phyloP scores from a whole-genome alignment of 2,329 filamentous ascomycete species.

The Aspergillus unguis region DNA sequence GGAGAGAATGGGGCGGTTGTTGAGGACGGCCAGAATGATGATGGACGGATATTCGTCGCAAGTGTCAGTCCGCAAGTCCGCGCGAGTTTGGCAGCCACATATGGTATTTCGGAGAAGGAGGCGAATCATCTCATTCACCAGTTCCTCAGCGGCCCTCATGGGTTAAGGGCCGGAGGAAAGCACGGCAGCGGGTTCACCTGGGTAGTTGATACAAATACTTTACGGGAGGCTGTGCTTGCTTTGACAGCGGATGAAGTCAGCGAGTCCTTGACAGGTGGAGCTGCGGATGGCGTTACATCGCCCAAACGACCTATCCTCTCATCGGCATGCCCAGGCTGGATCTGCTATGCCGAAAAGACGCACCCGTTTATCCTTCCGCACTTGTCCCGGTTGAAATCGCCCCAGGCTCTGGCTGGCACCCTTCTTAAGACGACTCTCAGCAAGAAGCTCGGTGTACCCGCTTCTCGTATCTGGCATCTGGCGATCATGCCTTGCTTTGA shows the following conservation, averaged over 20 bases:
- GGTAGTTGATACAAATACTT: conserved; percentile 84
- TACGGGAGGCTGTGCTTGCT: conserved; percentile 79
- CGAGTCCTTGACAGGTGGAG: conserved; percentile 27
- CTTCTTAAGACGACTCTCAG: conserved; percentile 83
- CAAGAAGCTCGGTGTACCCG: conserved; percentile 65
- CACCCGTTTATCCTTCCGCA: conserved; percentile 91
- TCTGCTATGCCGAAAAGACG: conserved; percentile 98
- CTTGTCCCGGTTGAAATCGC: conserved; percentile 86
- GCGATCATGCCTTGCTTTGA: conserved; percentile 99
- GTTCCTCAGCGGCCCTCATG: conserved; percentile 67
- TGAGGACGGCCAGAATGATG: conserved; percentile 34
- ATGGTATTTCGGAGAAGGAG: conserved; percentile 67
- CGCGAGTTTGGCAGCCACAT: conserved; percentile 83
- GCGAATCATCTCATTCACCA: conserved; percentile 81
- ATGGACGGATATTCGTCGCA: conserved; percentile 80
- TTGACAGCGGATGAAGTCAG: conserved; percentile 71
- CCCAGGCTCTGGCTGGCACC: conserved; percentile 87
- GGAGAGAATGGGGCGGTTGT: conserved; percentile 41
- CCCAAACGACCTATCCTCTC: conserved; percentile 58
- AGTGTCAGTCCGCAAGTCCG: conserved; percentile 89
- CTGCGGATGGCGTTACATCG: conserved; percentile 12
- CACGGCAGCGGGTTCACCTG: conserved; percentile 77
- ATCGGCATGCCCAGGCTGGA: conserved; percentile 93
- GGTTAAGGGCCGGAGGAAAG: conserved; percentile 66
- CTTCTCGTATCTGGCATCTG: conserved; percentile 85